These are phyloP conservation scores for Cladosporium sp. DNA, from an alignment of 2,329 filamentous ascomycete species.

Conservation along the genomic window DNA sequence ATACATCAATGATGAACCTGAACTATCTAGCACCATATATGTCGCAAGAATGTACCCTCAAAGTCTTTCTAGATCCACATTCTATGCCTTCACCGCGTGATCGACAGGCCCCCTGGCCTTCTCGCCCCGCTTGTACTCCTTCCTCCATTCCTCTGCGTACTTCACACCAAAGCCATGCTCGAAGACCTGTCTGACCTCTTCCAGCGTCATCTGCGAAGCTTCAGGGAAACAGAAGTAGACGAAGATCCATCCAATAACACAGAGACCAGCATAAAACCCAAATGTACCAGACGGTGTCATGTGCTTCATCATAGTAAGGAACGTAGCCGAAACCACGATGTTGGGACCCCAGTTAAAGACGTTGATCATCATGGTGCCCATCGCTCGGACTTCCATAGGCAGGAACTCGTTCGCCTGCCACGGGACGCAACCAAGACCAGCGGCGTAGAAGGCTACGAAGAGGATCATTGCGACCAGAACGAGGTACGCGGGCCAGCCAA, in stretches of 20 bases:
- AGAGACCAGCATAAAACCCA: conserved; percentile 73
- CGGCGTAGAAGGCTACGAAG: conserved; percentile 82
- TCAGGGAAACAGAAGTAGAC: conserved; percentile 44
- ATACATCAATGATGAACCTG: background rate
- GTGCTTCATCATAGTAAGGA: conserved; percentile 80
- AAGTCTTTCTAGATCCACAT: background rate
- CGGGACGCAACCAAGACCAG: conserved; percentile 86
- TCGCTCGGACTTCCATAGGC: conserved; percentile 69
- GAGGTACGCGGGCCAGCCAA: conserved; percentile 43
- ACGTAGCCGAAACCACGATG: conserved; percentile 81
- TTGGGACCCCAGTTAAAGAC: conserved; percentile 88
- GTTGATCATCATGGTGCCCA: conserved; percentile 72
- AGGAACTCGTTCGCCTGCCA: conserved; percentile 95
- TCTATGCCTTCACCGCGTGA: background rate
- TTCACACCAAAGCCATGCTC: conserved; percentile 11
- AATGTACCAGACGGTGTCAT: conserved; percentile 77
- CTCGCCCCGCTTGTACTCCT: conserved; percentile 15
- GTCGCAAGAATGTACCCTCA: background rate
- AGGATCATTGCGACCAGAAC: conserved; percentile 76
- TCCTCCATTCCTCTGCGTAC: conserved; percentile 11
- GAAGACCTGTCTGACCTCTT: conserved; percentile 12
- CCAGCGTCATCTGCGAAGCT: conserved; percentile 44
- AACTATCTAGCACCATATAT: background rate
- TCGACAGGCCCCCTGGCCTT: conserved; percentile 1
- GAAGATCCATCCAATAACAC: conserved; percentile 62